Evolutionary conservation across 306 rosid species (phyloP).

Genomic region (Vigna nakashimae): DNA sequence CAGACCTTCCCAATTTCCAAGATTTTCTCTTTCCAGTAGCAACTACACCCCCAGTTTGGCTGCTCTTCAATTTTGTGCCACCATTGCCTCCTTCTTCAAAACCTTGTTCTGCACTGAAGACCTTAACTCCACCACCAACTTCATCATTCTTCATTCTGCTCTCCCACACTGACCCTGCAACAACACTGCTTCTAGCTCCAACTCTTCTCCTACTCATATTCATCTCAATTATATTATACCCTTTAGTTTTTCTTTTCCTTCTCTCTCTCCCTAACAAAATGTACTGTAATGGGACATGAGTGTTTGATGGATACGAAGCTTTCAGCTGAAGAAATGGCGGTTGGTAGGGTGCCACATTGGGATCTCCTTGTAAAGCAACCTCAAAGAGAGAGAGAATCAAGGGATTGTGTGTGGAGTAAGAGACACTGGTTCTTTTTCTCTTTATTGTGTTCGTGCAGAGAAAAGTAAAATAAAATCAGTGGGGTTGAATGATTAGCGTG

Average conservation of each 20-base stretch:
- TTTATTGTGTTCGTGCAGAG: background rate
- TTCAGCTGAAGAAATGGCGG: constrained; percentile 62
- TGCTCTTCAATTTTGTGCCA: constrained; percentile 50
- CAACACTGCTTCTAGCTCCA: constrained; percentile 54
- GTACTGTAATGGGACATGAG: constrained; percentile 31
- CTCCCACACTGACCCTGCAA: constrained; percentile 90
- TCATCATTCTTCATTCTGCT: constrained; percentile 80
- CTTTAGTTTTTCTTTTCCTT: background rate
- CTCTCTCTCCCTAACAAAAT: background rate
- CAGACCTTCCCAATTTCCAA: constrained; percentile 62
- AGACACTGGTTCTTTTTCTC: background rate
- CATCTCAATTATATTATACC: constrained; percentile 41
- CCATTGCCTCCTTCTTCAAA: constrained; percentile 33
- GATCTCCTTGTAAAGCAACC: constrained; percentile 43
- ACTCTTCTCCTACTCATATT: constrained; percentile 59
- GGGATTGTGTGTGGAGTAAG: constrained; percentile 37
- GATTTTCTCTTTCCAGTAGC: constrained; percentile 70
- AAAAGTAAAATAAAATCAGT: constrained; percentile 21
- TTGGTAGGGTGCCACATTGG: constrained; percentile 50
- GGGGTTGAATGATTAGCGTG: constrained; percentile 54
- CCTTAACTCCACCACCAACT: constrained; percentile 48
- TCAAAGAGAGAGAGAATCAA: constrained; percentile 26
- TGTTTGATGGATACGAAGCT: constrained; percentile 48
- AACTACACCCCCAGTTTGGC: constrained; percentile 39
- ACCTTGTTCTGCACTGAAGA: constrained; percentile 41